These are phyloP conservation scores for Parachlorella kessleri DNA, from an alignment of 139 green algal genomes.

Conservation along the genomic window DNA sequence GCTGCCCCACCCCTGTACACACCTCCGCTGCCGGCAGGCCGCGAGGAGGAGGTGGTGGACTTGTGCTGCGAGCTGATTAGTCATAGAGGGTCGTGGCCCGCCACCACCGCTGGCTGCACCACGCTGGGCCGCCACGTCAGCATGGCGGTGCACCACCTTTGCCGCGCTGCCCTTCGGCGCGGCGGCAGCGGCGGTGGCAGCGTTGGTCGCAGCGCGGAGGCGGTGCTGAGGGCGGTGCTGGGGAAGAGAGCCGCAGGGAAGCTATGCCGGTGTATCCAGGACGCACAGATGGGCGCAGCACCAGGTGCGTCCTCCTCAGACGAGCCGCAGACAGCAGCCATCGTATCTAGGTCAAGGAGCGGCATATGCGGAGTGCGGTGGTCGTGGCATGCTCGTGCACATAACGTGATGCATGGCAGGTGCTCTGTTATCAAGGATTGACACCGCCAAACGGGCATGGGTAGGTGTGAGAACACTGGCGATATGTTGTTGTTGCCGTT, in stretches of 20 bases:
- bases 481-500: too few relatives aligned
- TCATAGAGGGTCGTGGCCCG: constrained; percentile 21
- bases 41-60: constrained; percentile 19
- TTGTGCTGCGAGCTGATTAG: constrained; percentile 41
- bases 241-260: constrained; percentile 31
- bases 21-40: too few relatives aligned
- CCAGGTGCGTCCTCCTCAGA: too few relatives aligned
- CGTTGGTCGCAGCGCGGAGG: not conserved
- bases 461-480: too few relatives aligned
- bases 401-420: too few relatives aligned
- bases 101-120: constrained; percentile 15
- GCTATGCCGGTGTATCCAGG: constrained; percentile 57
- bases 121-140: not conserved
- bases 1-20: too few relatives aligned
- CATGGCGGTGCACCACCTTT: not conserved
- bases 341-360: too few relatives aligned
- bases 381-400: too few relatives aligned
- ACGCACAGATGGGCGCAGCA: constrained; percentile 26
- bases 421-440: too few relatives aligned
- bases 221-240: constrained; percentile 17
- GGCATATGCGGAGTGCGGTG: too few relatives aligned
- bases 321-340: too few relatives aligned
- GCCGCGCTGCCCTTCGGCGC: not conserved
- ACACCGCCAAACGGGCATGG: too few relatives aligned
- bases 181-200: not conserved